Conservation (phyloP, 2,329 filamentous ascomycete genomes). For the Escovopsis sp. region DNA sequence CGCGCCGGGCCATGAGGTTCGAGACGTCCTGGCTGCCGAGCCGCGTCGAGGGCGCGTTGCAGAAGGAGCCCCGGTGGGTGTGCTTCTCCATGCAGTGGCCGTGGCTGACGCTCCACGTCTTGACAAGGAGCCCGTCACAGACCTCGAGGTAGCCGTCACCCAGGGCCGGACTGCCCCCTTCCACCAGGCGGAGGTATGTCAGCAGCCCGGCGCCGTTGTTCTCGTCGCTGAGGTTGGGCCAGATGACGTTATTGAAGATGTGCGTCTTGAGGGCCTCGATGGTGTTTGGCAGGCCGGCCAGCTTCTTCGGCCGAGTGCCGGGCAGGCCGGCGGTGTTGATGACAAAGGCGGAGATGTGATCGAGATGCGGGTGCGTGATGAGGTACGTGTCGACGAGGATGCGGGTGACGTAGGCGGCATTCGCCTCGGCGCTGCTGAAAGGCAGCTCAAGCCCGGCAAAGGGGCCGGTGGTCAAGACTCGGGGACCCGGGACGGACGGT, state of each 20-base stretch:
- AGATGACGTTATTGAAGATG: constrained; percentile 96
- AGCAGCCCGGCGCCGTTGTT: constrained; percentile 87
- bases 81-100: constrained; percentile 72
- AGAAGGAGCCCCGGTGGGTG: constrained; percentile 44
- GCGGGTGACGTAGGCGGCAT: constrained; percentile 66
- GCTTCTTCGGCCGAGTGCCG: constrained; percentile 64
- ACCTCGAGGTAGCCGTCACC: constrained; percentile 80
- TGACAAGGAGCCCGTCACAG: constrained; percentile 77
- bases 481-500: constrained; percentile 19
- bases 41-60: constrained; percentile 33
- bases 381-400: constrained; percentile 76
- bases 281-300: constrained; percentile 78
- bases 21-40: constrained; percentile 35
- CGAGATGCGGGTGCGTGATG: constrained; percentile 93
- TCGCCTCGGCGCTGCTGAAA: constrained; percentile 51
- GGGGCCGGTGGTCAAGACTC: constrained; percentile 51
- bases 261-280: constrained; percentile 84
- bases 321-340: constrained; percentile 85
- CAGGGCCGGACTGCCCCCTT: constrained; percentile 74
- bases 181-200: constrained; percentile 75
- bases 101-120: constrained; percentile 77
- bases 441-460: constrained; percentile 68
- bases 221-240: constrained; percentile 94
- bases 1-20: constrained; percentile 14
- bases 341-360: constrained; percentile 82